Evolutionary conservation across 768 basidiomycete species (phyloP).

Genomic region (Leccinum disarticulatum): DNA sequence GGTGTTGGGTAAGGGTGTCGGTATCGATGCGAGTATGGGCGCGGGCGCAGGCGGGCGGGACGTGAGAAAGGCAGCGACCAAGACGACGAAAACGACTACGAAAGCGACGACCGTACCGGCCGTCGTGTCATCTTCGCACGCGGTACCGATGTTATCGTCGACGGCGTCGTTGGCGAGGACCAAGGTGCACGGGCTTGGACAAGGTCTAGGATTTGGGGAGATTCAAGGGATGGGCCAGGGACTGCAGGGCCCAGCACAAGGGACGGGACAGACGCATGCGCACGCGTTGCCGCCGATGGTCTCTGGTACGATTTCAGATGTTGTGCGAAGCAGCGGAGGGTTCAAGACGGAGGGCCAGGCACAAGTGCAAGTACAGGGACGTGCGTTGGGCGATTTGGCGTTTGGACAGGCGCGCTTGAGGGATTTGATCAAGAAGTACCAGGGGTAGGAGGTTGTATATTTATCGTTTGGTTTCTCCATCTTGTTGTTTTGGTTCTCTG

Average conservation of each 20-base stretch:
- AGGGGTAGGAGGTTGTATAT: constrained; percentile 35
- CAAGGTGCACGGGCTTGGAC: constrained; percentile 20
- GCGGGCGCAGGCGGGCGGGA: constrained; percentile 9
- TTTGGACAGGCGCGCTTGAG: constrained; percentile 77
- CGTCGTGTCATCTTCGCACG: constrained; percentile 67
- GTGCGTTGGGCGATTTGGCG: constrained; percentile 48
- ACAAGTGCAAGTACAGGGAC: constrained; percentile 6
- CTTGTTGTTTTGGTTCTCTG: not conserved
- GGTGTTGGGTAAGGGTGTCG: constrained; percentile 19
- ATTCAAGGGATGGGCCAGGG: not conserved
- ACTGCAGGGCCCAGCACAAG: not conserved
- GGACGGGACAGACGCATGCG: constrained; percentile 17
- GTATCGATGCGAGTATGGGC: not conserved
- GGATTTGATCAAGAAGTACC: constrained; percentile 83
- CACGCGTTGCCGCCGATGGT: constrained; percentile 34
- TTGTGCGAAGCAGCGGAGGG: constrained; percentile 6
- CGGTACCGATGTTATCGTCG: constrained; percentile 68
- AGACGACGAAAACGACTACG: constrained; percentile 49
- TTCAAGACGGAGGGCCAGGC: not conserved
- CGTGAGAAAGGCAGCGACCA: constrained; percentile 20
- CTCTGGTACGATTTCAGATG: constrained; percentile 29
- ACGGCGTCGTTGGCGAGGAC: constrained; percentile 74
- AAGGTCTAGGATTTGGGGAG: constrained; percentile 8
- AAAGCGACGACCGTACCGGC: constrained; percentile 73
- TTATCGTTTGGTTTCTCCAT: not conserved